These are phyloP conservation scores for Nemania sp. DNA, from an alignment of 2,329 filamentous ascomycete genomes.

Conservation along the genomic window DNA sequence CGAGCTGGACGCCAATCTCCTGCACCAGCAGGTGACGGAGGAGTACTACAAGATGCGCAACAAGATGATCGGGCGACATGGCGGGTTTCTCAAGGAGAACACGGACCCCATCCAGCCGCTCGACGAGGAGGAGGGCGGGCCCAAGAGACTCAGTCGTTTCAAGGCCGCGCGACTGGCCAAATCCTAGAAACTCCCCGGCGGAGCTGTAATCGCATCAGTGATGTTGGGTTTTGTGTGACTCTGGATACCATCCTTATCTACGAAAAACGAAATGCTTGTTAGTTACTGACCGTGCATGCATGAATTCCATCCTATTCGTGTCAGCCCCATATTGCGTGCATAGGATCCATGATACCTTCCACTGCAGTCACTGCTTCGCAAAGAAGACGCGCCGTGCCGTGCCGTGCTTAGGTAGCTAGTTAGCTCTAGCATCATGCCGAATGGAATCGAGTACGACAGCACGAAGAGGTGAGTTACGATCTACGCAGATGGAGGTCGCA, in stretches of 20 bases:
- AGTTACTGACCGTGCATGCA: conserved; percentile 34
- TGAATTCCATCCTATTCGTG: background rate
- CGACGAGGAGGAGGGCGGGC: conserved; percentile 67
- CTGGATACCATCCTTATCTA: conserved; percentile 3
- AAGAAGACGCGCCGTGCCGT: background rate
- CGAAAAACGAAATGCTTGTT: conserved; percentile 21
- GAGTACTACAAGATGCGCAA: conserved; percentile 86
- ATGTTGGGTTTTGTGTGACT: conserved; percentile 17
- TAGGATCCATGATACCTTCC: background rate
- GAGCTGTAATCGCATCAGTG: conserved; percentile 26
- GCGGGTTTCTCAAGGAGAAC: conserved; percentile 77
- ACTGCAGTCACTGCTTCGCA: too few relatives aligned
- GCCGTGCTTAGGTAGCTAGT: background rate
- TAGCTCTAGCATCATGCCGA: background rate
- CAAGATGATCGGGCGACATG: conserved; percentile 78
- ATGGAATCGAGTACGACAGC: background rate
- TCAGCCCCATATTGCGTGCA: background rate
- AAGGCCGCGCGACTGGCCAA: conserved; percentile 69
- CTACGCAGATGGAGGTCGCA: background rate
- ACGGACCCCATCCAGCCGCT: conserved; percentile 69
- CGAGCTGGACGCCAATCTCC: conserved; percentile 72
- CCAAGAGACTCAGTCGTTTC: conserved; percentile 71
- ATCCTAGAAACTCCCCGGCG: conserved; percentile 45
- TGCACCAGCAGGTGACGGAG: conserved; percentile 76
- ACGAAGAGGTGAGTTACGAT: conserved; percentile 13